phyloP scores from a whole-genome alignment of 2,329 filamentous ascomycete genomes.

The Aspergillus arachidicola region DNA sequence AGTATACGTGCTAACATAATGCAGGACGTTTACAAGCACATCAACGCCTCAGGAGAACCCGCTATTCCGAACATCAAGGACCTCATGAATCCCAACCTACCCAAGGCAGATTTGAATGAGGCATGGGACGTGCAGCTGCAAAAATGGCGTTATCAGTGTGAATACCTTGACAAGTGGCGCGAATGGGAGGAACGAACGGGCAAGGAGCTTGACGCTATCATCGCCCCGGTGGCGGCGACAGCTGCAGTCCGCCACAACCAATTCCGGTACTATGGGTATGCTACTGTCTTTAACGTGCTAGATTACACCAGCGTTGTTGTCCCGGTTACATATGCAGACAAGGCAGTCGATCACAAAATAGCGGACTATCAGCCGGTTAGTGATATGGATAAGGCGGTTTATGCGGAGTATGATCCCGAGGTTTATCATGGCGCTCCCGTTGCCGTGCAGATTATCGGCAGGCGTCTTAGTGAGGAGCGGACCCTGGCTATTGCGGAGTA shows the following conservation, averaged over 20 bases:
- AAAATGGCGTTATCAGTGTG: slow-evolving; percentile 38
- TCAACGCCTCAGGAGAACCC: slow-evolving; percentile 40
- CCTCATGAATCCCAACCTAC: slow-evolving; percentile 23
- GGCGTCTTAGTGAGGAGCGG: slow-evolving; percentile 50
- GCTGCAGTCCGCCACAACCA: slow-evolving; percentile 41
- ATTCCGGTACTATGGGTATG: slow-evolving; percentile 33
- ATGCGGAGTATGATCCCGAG: slow-evolving; percentile 50
- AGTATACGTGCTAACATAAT: slow-evolving; percentile 24
- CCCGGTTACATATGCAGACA: slow-evolving; percentile 49
- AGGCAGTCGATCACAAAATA: slow-evolving; percentile 33
- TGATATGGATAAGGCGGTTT: slow-evolving; percentile 45
- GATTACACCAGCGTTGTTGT: slow-evolving; percentile 49
- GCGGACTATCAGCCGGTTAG: slow-evolving; percentile 18
- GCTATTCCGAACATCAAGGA: slow-evolving; percentile 35
- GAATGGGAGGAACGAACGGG: slow-evolving; percentile 19
- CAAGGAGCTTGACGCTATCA: slow-evolving; percentile 40
- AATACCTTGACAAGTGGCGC: slow-evolving; percentile 37
- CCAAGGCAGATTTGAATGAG: slow-evolving; percentile 13
- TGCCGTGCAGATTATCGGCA: slow-evolving; percentile 47
- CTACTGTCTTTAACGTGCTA: slow-evolving; percentile 40
- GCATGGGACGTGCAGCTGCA: slow-evolving; percentile 33
- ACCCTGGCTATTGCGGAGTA: slow-evolving; percentile 43
- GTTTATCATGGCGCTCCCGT: slow-evolving; percentile 49
- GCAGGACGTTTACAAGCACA: slow-evolving; percentile 31
- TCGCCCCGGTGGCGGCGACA: slow-evolving; percentile 42